Evolutionary conservation across 2,329 filamentous ascomycete genomes (phyloP), one percentile per base, ranked within the genome.

Genomic region (Claviceps capensis): DNA sequence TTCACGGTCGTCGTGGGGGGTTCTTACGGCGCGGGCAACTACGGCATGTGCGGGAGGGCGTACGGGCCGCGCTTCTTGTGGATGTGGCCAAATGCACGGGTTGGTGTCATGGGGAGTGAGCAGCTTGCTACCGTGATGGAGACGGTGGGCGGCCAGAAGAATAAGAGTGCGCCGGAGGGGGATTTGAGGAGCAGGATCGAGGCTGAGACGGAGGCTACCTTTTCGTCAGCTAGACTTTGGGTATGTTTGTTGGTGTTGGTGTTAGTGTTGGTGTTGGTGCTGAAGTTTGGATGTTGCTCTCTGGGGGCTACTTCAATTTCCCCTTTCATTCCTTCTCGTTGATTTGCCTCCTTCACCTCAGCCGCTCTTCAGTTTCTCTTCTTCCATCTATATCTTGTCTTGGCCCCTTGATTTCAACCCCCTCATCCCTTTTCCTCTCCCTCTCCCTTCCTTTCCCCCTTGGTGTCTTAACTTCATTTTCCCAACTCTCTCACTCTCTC

Each of bases 51-150:
- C 64, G 93, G 93, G 22, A 79, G 93, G 49, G 91, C 93, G 2
- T 98, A 96, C 68, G 81, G 80, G n/a, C 91, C 91, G 0, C 76
- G 89, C 13, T 88, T 97, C 67, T 69, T 97, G 55, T 96, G 88
- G 82, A 94, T 91, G 76, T 98, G 93, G 93, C 93, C 93, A 42
- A 95, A 95, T 60, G 89, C 93, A n/a, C 86, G 86, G 63, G 88
- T 95, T 49, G 88, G 87, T 36, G 90, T 98, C 60, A 98, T 98
- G 93, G 93, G 93, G 19, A 79, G 86, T 42, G 91, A 96, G 69
- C 91, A 97, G 72, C 75, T 98, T 38, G 84, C 85, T 7, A 80
- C 85, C 4, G 93, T 98, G 55, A 97, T 98, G 93, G 87, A 89
- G 69, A 86, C 90, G 2, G 91, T 98, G 0, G 11, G 45, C 11